phyloP scores from a whole-genome alignment of 805 yeast genomes.

The Scheffersomyces coipomensis region DNA sequence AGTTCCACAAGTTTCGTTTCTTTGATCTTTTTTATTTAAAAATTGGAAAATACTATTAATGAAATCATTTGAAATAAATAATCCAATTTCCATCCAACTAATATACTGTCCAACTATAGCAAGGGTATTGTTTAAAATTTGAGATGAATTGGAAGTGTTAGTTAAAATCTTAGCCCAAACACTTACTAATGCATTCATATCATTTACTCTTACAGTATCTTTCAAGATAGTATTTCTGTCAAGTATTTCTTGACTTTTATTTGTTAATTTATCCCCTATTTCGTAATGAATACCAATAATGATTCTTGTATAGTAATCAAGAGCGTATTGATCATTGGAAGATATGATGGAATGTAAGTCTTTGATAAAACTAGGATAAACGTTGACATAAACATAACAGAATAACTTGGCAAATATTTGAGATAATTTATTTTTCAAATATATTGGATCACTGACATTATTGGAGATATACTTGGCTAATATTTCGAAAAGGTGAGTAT shows the following conservation, averaged over 20 bases:
- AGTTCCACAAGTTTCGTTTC: slow-evolving; percentile 58
- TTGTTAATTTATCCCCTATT: slow-evolving; percentile 87
- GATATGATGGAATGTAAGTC: slow-evolving; percentile 22
- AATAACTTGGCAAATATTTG: slow-evolving; percentile 33
- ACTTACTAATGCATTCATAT: slow-evolving; percentile 61
- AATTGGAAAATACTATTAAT: slow-evolving; percentile 58
- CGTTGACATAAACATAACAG: slow-evolving; percentile 31
- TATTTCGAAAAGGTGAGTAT: slow-evolving; percentile 48
- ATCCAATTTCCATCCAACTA: slow-evolving; percentile 86
- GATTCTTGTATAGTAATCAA: slow-evolving; percentile 75
- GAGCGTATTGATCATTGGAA: slow-evolving; percentile 31
- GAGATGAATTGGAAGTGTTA: slow-evolving; percentile 24
- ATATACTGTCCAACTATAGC: slow-evolving; percentile 80
- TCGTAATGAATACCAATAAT: slow-evolving; percentile 79
- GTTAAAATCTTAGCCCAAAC: slow-evolving; percentile 66
- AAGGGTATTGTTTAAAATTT: slow-evolving; percentile 57
- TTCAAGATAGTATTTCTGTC: slow-evolving; percentile 72
- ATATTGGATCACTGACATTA: slow-evolving; percentile 24
- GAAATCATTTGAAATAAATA: slow-evolving; percentile 63
- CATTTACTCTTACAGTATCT: slow-evolving; percentile 77
- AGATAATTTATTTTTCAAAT: slow-evolving; percentile 36
- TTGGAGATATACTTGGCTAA: slow-evolving; percentile 23
- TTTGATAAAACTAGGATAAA: slow-evolving; percentile 32
- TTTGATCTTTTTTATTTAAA: slow-evolving; percentile 47
- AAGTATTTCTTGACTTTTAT: slow-evolving; percentile 60